These are phyloP conservation scores for Flaveria ramosissima DNA, from an alignment of 129 eudicot species.

Conservation along the genomic window DNA sequence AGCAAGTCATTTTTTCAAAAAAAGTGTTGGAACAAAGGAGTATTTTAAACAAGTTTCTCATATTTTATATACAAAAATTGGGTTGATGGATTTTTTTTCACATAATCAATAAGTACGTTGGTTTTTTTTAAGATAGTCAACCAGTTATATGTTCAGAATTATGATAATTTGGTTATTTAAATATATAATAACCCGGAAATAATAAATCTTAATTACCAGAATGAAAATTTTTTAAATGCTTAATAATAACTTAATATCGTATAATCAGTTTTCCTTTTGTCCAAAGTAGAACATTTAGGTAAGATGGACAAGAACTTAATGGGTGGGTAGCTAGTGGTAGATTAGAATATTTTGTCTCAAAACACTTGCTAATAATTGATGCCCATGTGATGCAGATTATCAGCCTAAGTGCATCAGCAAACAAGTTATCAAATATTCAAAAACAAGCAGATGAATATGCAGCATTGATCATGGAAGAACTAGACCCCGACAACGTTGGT, in stretches of 20 bases:
- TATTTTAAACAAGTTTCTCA: not conserved
- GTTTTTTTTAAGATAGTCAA: not conserved
- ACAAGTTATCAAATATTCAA: slow-evolving; percentile 74
- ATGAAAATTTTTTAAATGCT: not conserved
- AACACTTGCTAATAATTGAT: slow-evolving; percentile 4
- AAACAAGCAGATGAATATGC: slow-evolving; percentile 84
- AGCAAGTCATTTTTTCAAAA: too few species aligned
- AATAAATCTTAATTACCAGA: not conserved
- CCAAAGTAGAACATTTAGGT: not conserved
- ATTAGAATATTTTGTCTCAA: slow-evolving; percentile 22
- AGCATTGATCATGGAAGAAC: slow-evolving; percentile 84
- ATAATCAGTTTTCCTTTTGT: not conserved
- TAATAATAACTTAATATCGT: not conserved
- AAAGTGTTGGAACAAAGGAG: too few species aligned
- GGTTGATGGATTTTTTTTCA: not conserved
- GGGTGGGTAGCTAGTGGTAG: slow-evolving; percentile 33
- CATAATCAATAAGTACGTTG: not conserved
- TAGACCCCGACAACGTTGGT: slow-evolving; percentile 69
- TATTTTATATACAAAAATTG: too few species aligned
- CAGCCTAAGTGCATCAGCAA: slow-evolving; percentile 78
- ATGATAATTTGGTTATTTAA: too few species aligned
- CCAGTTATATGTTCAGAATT: too few species aligned
- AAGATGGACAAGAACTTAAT: slow-evolving; percentile 11
- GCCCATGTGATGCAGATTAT: slow-evolving; percentile 60
- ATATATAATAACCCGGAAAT: too few species aligned